Evolutionary conservation across 306 rosid species (phyloP), one percentile per base, ranked within the genome.

Genomic region (Cucurbita pepo): DNA sequence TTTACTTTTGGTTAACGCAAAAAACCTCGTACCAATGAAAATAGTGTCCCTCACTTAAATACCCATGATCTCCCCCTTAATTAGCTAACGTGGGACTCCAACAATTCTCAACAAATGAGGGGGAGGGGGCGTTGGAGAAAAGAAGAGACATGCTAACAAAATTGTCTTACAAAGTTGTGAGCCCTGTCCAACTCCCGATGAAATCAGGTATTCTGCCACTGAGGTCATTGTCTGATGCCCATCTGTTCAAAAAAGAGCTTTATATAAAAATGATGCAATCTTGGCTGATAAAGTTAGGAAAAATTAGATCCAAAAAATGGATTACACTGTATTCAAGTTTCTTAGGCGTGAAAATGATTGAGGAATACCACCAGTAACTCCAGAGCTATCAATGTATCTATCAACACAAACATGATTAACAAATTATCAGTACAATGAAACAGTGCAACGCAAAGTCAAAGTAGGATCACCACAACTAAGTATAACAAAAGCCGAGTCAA

Each of bases 361-460:
- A 69, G 96, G 97, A 82, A 90, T 85, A 73, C 81, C 85, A 37
- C 97, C 97, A 16, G 89, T 78, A 18, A 86, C 69, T 79, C 97
- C 95, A 5, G 86, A 85, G 70, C 97, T 92, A 82, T 78, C 89
- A 10, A 85, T 7, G 75, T 88, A 90, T 71, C 96, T 90, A 86
- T 69, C 54, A 25, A 83, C 30, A 72, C 0, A 80, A 75, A 80
- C 71, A 74, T 15, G 71, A 40, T 77, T n/a, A 47, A 50, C 8
- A 57, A 57, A 47, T 30, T 67, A 22, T 67, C 7, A 47, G 43
- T 67, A 47, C 3, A 25, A 67, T 25, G 6, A 12, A 67, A 22
- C 43, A 47, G 19, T 48, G 55, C 73, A 47, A 48, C 8, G 44
- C 50, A 47, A 67, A 67, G 13, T 45, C 7, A 67, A 65, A 37